These are phyloP conservation scores for Gymnopilus dilepis DNA, from an alignment of 768 basidiomycete genomes.

Conservation along the genomic window DNA sequence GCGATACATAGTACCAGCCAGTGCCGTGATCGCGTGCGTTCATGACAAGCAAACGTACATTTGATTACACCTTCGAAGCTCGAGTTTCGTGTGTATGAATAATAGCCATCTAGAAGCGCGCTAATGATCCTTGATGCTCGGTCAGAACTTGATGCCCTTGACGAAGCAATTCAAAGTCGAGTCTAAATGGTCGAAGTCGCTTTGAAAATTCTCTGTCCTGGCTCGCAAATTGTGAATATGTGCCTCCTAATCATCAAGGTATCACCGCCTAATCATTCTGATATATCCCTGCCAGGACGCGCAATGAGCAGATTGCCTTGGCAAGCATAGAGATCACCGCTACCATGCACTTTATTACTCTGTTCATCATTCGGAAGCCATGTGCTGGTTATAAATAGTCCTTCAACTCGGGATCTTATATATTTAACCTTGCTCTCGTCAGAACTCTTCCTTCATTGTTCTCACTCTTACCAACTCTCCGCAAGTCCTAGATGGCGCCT, in stretches of 20 bases:
- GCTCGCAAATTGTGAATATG: neutral
- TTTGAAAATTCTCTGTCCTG: too few species aligned
- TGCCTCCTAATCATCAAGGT: neutral
- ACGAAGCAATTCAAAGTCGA: neutral
- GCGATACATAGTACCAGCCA: too few species aligned
- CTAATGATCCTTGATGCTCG: neutral
- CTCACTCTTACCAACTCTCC: neutral
- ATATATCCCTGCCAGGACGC: neutral
- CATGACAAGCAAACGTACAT: too few species aligned
- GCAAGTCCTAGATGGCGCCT: neutral
- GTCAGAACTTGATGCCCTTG: neutral
- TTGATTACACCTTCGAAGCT: too few species aligned
- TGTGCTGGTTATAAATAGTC: slow-evolving; percentile 4
- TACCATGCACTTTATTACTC: neutral
- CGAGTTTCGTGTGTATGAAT: too few species aligned
- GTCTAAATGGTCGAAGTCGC: too few species aligned
- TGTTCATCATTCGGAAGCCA: slow-evolving; percentile 1
- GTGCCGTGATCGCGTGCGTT: too few species aligned
- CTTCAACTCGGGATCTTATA: slow-evolving; percentile 2
- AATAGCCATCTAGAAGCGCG: too few species aligned
- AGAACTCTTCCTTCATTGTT: neutral
- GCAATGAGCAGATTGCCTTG: neutral
- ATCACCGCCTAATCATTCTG: neutral
- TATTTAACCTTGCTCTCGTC: slow-evolving; percentile 3
- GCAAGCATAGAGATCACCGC: neutral